These are phyloP conservation scores for Williopsis jadinii DNA, from an alignment of 1,139 yeast genomes.

Conservation along the genomic window DNA sequence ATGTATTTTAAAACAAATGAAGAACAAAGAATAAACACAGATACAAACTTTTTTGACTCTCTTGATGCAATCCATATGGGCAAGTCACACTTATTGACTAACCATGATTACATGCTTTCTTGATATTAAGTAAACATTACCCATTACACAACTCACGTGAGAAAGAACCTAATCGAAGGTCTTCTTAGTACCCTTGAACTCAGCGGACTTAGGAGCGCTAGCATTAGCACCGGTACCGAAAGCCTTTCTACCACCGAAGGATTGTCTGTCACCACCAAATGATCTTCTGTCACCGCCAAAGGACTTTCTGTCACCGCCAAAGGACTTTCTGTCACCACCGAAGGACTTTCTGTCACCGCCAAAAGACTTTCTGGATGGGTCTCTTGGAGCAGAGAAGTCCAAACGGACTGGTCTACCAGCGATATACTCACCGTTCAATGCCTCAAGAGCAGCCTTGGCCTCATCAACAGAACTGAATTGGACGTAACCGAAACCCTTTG, in stretches of 20 bases:
- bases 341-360: constrained; percentile 40
- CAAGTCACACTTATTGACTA: not conserved
- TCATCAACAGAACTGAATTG: constrained; percentile 83
- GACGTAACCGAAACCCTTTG: constrained; percentile 98
- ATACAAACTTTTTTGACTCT: not conserved
- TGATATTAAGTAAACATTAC: not conserved
- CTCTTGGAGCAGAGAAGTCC: constrained; percentile 89
- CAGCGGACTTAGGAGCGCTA: constrained; percentile 44
- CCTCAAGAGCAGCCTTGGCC: constrained; percentile 85
- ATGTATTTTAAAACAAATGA: not conserved
- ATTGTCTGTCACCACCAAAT: constrained; percentile 28
- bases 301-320: constrained; percentile 38
- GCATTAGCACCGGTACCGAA: constrained; percentile 40
- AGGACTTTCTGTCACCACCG: constrained; percentile 32
- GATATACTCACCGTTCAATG: constrained; percentile 80
- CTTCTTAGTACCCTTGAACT: constrained; percentile 71
- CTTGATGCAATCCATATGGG: not conserved
- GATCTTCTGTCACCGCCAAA: constrained; percentile 42
- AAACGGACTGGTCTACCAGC: constrained; percentile 93
- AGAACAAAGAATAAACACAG: not conserved
- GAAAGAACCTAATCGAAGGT: constrained; percentile 54
- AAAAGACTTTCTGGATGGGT: constrained; percentile 28
- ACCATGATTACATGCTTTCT: not conserved
- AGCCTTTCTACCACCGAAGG: constrained; percentile 13
- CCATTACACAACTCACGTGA: not conserved